Evolutionary conservation across 2,329 filamentous ascomycete genomes (phyloP).

Genomic region (Penicillium sp.): DNA sequence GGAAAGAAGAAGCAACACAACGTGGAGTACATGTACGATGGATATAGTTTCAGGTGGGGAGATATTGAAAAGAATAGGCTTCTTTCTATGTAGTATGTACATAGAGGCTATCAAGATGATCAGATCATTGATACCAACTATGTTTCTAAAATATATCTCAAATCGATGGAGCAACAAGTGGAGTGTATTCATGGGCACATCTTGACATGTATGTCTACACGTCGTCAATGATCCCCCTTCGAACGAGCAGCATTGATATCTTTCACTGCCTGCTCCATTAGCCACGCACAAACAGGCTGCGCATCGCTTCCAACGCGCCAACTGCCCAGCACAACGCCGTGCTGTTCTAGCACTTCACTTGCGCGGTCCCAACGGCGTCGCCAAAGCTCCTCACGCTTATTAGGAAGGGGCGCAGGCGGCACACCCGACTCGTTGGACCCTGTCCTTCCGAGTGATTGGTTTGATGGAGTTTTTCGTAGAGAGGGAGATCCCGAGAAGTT

Average conservation of each 20-base stretch:
- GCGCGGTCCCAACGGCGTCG: constrained; percentile 47
- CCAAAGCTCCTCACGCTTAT: constrained; percentile 50
- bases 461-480: constrained; percentile 23
- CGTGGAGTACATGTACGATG: no score
- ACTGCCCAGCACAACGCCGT: constrained; percentile 43
- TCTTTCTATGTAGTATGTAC: not conserved
- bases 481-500: constrained; percentile 20
- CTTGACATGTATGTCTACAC: not conserved
- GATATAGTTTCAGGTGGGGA: no score
- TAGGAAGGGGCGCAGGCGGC: constrained; percentile 35
- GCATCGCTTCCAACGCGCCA: constrained; percentile 48
- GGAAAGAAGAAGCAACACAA: not conserved
- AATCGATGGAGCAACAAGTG: not conserved
- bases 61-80: not conserved
- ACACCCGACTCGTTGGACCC: constrained; percentile 10
- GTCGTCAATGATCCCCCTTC: not conserved
- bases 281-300: constrained; percentile 41
- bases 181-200: not conserved
- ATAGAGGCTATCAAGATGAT: not conserved
- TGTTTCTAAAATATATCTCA: not conserved
- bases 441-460: constrained; percentile 6
- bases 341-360: constrained; percentile 39
- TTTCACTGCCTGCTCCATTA: constrained; percentile 41
- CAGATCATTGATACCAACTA: not conserved
- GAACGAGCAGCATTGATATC: constrained; percentile 13